Percentiles rank a stretch among this genome's conserved stretches.
Evolutionary conservation across 2,329 filamentous ascomycete genomes (phyloP).

Genomic region (Trichoderma simmonsii): DNA sequence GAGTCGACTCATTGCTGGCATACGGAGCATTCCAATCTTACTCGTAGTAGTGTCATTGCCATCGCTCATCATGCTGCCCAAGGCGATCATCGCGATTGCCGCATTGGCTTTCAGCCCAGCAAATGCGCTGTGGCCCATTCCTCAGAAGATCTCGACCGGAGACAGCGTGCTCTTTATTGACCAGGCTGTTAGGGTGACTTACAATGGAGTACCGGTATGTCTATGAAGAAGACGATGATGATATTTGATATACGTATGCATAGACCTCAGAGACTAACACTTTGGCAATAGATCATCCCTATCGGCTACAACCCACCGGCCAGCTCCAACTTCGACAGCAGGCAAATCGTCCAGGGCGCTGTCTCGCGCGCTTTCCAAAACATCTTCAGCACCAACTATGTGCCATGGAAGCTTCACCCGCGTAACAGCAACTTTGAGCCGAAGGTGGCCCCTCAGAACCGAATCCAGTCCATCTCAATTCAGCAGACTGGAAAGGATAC

Average conservation of each 20-base stretch:
- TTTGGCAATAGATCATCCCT: slow-evolving; percentile 44
- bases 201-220: slow-evolving; percentile 45
- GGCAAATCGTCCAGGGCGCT: slow-evolving; percentile 53
- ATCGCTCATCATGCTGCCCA: slow-evolving; percentile 15
- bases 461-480: slow-evolving; percentile 61
- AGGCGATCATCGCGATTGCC: slow-evolving; percentile 33
- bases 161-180: slow-evolving; percentile 52
- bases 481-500: slow-evolving; percentile 56
- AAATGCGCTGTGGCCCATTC: slow-evolving; percentile 58
- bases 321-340: slow-evolving; percentile 44
- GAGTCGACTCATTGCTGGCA: neutral
- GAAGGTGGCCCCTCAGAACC: slow-evolving; percentile 37
- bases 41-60: neutral
- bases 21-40: neutral
- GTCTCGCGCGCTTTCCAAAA: slow-evolving; percentile 58
- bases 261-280: neutral
- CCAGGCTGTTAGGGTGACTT: slow-evolving; percentile 50
- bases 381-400: slow-evolving; percentile 65
- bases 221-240: neutral
- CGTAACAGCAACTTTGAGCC: slow-evolving; percentile 66
- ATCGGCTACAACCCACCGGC: slow-evolving; percentile 41
- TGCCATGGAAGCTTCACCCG: slow-evolving; percentile 76
- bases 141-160: slow-evolving; percentile 50
- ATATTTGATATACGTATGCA: neutral
- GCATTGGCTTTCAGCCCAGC: slow-evolving; percentile 41